phyloP scores from a whole-genome alignment of 768 basidiomycete genomes.

The Termitomyces sp. region DNA sequence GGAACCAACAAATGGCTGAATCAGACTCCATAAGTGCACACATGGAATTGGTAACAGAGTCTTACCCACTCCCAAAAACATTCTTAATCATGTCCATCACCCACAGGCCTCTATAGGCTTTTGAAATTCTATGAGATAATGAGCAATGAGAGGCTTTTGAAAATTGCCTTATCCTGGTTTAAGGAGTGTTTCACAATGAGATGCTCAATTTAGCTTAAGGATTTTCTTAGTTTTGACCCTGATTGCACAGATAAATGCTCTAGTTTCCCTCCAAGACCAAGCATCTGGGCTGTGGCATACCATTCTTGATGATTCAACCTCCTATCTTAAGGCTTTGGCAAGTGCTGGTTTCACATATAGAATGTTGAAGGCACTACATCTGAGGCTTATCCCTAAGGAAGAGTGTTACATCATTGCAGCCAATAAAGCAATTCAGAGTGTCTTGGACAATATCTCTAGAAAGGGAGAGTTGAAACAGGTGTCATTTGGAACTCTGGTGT shows the following conservation, averaged over 20 bases:
- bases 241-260: constrained; percentile 42
- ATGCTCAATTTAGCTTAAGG: constrained; percentile 38
- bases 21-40: constrained; percentile 33
- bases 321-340: constrained; percentile 48
- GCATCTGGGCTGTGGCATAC: constrained; percentile 56
- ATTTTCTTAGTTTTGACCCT: constrained; percentile 38
- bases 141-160: constrained; percentile 30
- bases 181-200: constrained; percentile 39
- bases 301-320: constrained; percentile 44
- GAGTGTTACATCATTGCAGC: constrained; percentile 32
- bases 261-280: constrained; percentile 41
- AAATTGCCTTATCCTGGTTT: constrained; percentile 47
- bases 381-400: constrained; percentile 38
- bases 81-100: neutral
- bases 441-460: constrained; percentile 40
- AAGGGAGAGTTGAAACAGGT: constrained; percentile 43
- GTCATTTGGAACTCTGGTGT: constrained; percentile 53
- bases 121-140: constrained; percentile 38
- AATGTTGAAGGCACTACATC: constrained; percentile 38
- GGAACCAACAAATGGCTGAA: too few relatives aligned
- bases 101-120: constrained; percentile 35
- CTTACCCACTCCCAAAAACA: neutral
- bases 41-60: constrained; percentile 34
- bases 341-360: constrained; percentile 48
- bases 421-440: constrained; percentile 35